Conservation (phyloP, 768 basidiomycete species). For the Saitozyma sp. region DNA sequence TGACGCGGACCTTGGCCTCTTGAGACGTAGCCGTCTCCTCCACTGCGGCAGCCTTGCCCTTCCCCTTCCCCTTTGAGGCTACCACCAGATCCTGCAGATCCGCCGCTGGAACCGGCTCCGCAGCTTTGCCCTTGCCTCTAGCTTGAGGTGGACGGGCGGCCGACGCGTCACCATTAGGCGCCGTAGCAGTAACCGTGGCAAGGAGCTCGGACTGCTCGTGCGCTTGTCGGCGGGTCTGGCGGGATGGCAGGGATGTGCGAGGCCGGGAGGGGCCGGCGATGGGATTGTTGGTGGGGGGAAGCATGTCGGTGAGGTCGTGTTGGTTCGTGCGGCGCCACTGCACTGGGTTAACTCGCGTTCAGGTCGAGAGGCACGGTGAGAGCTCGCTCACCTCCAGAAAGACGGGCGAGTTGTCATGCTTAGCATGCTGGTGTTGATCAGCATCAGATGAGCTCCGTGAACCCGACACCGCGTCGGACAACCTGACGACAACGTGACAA, state of each 20-base stretch:
- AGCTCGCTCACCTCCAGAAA: constrained; percentile 65
- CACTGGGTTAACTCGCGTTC: constrained; percentile 56
- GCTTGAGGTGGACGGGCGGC: not conserved
- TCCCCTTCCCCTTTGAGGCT: constrained; percentile 17
- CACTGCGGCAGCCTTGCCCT: constrained; percentile 5
- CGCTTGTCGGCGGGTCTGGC: constrained; percentile 42
- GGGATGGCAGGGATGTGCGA: constrained; percentile 19
- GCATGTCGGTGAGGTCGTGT: constrained; percentile 59
- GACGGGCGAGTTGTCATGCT: constrained; percentile 69
- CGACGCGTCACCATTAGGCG: constrained; percentile 9
- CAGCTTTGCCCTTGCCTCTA: constrained; percentile 7
- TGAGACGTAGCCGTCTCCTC: not conserved
- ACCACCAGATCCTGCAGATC: no score
- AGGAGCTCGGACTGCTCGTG: constrained; percentile 35
- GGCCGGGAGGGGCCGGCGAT: constrained; percentile 32
- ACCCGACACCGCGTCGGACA: not conserved
- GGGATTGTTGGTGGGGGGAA: constrained; percentile 49
- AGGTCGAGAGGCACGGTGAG: not conserved
- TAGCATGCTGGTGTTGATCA: constrained; percentile 61
- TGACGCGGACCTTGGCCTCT: no score
- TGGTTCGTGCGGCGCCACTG: constrained; percentile 9
- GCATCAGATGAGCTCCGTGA: not conserved
- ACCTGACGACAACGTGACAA: no score
- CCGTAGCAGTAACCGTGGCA: not conserved
- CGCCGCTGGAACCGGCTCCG: not conserved